Conservation (phyloP, 371 early-diverging fungal species). For the Mucor irregularis region DNA sequence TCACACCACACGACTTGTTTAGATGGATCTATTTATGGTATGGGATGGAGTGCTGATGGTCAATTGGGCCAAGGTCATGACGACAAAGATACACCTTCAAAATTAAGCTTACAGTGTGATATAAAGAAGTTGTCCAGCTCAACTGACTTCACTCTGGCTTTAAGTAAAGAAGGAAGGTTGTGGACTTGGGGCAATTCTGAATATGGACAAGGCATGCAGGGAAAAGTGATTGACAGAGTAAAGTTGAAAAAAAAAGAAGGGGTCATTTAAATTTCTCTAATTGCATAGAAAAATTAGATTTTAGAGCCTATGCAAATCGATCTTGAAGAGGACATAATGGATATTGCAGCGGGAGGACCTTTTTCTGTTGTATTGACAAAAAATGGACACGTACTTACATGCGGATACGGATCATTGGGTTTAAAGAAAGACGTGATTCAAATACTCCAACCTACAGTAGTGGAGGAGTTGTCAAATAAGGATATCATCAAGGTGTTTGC, state of each 20-base stretch:
- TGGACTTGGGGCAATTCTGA: slow-evolving; percentile 87
- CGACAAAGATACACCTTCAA: slow-evolving; percentile 49
- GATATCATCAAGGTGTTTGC: slow-evolving; percentile 47
- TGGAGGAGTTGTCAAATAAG: slow-evolving; percentile 28
- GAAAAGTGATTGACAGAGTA: slow-evolving; percentile 70
- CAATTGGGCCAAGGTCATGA: slow-evolving; percentile 70
- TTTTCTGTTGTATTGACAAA: slow-evolving; percentile 66
- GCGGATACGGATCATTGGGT: slow-evolving; percentile 78
- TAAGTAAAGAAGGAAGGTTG: slow-evolving; percentile 51
- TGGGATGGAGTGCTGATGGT: slow-evolving; percentile 87
- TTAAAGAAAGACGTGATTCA: slow-evolving; percentile 52
- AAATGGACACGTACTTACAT: slow-evolving; percentile 63
- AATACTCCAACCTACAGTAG: slow-evolving; percentile 42
- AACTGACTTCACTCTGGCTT: slow-evolving; percentile 73
- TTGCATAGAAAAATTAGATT: slow-evolving; percentile 39
- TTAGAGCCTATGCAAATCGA: slow-evolving; percentile 56
- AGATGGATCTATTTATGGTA: slow-evolving; percentile 69
- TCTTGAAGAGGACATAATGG: slow-evolving; percentile 34
- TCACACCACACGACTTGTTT: no score
- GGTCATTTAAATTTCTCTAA: neutral
- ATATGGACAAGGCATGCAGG: slow-evolving; percentile 79
- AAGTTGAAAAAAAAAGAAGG: slow-evolving; percentile 1
- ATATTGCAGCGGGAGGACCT: slow-evolving; percentile 76
- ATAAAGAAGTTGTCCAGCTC: slow-evolving; percentile 61
- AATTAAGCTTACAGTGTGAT: slow-evolving; percentile 32